Conservation (phyloP, 192 early-diverging fungal genomes). For the Allomyces macrogynus region DNA sequence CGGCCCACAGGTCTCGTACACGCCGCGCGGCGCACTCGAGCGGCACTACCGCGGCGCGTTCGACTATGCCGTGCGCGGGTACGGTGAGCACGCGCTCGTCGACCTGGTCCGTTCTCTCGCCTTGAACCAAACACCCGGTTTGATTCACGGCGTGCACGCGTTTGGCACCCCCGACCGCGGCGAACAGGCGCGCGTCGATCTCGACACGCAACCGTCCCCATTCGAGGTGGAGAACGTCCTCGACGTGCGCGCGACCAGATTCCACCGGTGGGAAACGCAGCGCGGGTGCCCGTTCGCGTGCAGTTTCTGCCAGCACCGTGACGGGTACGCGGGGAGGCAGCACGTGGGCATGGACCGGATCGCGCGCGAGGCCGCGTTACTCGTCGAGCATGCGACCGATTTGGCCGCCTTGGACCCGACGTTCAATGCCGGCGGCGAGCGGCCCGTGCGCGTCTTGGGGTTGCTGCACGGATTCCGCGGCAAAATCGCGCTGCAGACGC, state of each 20-base stretch:
- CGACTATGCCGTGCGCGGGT: conserved; percentile 7
- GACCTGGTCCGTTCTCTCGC: conserved; percentile 1
- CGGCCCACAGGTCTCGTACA: conserved; percentile 1
- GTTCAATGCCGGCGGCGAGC: conserved; percentile 4
- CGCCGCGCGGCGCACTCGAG: conserved; percentile 1
- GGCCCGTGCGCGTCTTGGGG: background rate
- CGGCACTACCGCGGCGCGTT: conserved; percentile 2
- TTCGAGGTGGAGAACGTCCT: no score
- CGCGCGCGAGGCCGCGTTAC: background rate
- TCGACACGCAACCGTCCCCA: no score
- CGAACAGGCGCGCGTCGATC: no score
- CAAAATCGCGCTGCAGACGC: conserved; percentile 4
- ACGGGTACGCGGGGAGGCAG: conserved; percentile 1
- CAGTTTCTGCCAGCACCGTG: conserved; percentile 9
- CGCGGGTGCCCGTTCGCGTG: conserved; percentile 8
- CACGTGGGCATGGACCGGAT: background rate
- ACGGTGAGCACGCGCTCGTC: conserved; percentile 4
- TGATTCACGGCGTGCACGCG: no score
- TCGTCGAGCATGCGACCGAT: conserved; percentile 2
- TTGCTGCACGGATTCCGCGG: conserved; percentile 2
- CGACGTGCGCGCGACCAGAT: background rate
- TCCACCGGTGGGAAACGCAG: conserved; percentile 10
- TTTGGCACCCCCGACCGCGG: no score
- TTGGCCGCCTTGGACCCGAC: conserved; percentile 6
- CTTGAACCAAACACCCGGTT: background rate